Percentiles rank a stretch among this genome's conserved stretches.
Conservation (phyloP, 140 eudicot species). For the Stevia rebaudiana region DNA sequence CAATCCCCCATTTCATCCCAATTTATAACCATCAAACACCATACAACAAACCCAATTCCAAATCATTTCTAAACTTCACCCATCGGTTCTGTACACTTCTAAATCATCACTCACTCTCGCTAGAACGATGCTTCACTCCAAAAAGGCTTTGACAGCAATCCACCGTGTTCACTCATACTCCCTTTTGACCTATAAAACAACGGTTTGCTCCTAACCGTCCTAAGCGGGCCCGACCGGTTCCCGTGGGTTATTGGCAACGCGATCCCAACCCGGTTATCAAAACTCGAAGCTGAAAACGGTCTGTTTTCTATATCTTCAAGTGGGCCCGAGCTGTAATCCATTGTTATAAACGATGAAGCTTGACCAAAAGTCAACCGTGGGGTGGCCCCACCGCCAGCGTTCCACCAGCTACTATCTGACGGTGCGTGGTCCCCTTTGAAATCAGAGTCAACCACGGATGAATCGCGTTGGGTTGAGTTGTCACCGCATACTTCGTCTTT, state of each 20-base stretch:
- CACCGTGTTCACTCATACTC: conserved; percentile 84
- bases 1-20: conserved; percentile 26
- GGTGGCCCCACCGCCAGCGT: conserved; percentile 52
- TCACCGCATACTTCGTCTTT: conserved; percentile 66
- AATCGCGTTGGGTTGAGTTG: conserved; percentile 54
- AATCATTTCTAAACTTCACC: conserved; percentile 29
- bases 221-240: conserved; percentile 77
- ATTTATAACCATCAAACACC: conserved; percentile 25
- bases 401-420: conserved; percentile 96
- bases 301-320: conserved; percentile 62
- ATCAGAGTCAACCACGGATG: conserved; percentile 64
- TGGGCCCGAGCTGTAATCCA: conserved; percentile 92
- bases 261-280: conserved; percentile 35
- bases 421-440: conserved; percentile 61
- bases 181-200: conserved; percentile 63
- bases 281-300: conserved; percentile 61
- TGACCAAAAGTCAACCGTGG: conserved; percentile 60
- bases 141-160: conserved; percentile 39
- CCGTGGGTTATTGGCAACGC: conserved; percentile 49
- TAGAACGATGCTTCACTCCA: conserved; percentile 71
- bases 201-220: conserved; percentile 72
- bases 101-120: conserved; percentile 31
- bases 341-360: conserved; percentile 68
- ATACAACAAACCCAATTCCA: conserved; percentile 13
- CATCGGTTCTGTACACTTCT: conserved; percentile 52